These are phyloP conservation scores for Xylaria scruposa DNA, from an alignment of 495 filamentous ascomycete species.

Conservation along the genomic window DNA sequence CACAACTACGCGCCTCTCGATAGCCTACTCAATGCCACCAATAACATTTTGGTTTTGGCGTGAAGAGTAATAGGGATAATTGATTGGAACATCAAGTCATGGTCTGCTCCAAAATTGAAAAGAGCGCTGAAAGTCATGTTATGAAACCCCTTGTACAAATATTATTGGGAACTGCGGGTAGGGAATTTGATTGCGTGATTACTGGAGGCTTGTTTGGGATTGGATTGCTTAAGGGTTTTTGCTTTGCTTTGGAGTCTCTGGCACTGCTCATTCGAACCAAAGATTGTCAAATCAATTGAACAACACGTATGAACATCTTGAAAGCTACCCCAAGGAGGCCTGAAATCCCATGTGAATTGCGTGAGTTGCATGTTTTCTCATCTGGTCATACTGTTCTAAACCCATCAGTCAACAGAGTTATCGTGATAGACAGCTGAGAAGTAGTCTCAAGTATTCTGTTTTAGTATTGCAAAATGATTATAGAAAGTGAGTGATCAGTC, in stretches of 20 bases:
- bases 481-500: not conserved
- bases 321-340: not conserved
- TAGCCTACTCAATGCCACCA: conserved; percentile 30
- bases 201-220: not conserved
- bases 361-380: too few relatives aligned
- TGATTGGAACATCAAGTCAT: not conserved
- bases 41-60: conserved; percentile 29
- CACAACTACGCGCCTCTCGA: conserved; percentile 37
- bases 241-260: not conserved
- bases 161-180: not conserved
- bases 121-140: not conserved
- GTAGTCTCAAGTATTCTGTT: not conserved
- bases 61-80: not conserved
- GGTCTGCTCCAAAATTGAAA: not conserved
- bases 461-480: not conserved
- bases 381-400: not conserved
- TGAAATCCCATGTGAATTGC: not conserved
- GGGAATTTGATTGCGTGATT: conserved; percentile 1
- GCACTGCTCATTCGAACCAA: conserved; percentile 11
- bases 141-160: conserved; percentile 2
- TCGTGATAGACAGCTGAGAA: not conserved
- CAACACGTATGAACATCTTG: not conserved
- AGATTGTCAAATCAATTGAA: conserved; percentile 2
- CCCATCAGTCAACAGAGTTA: not conserved
- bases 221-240: conserved; percentile 5